Conservation (phyloP, 169 alveolate genomes). For the Besnoitia besnoiti region DNA sequence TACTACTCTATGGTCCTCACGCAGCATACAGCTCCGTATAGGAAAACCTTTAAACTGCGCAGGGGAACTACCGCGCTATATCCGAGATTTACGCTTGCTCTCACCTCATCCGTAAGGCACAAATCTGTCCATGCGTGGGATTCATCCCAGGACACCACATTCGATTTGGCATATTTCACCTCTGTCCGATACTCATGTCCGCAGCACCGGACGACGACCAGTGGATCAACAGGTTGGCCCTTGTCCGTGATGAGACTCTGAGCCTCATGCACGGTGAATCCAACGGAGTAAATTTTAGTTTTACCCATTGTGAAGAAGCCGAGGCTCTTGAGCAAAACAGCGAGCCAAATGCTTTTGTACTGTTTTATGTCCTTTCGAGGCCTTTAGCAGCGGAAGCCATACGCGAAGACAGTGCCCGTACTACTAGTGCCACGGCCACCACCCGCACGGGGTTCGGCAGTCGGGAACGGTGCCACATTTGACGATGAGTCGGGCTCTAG, state of each 20-base stretch:
- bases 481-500: too few relatives aligned
- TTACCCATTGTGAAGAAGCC: background rate
- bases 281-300: conserved; percentile 42
- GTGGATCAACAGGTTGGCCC: conserved; percentile 66
- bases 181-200: conserved; percentile 87
- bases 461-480: background rate
- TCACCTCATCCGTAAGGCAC: conserved; percentile 80
- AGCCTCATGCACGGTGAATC: conserved; percentile 72
- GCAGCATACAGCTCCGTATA: too few relatives aligned
- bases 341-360: background rate
- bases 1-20: too few relatives aligned
- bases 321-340: background rate
- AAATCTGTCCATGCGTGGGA: conserved; percentile 87
- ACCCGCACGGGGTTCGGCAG: background rate
- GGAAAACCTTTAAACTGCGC: too few relatives aligned
- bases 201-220: conserved; percentile 91
- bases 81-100: background rate
- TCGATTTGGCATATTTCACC: conserved; percentile 83
- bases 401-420: background rate
- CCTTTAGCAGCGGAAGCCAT: background rate
- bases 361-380: background rate
- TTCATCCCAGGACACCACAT: conserved; percentile 91
- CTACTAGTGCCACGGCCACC: background rate
- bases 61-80: background rate
- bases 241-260: conserved; percentile 50